Conservation (phyloP, 2,329 filamentous ascomycete species). For the Huntiella moniliformis region DNA sequence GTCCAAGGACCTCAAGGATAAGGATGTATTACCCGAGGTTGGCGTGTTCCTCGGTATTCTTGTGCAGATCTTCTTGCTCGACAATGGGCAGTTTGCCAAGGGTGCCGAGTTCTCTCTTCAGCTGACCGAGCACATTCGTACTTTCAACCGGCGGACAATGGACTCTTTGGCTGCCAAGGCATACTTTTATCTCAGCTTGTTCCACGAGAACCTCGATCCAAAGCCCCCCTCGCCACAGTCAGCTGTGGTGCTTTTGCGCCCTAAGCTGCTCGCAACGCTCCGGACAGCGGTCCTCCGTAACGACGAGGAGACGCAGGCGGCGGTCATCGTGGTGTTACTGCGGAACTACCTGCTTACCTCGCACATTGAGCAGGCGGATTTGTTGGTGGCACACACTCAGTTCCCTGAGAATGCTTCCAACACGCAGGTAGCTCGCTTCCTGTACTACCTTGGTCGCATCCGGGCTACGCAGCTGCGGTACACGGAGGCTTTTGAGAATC, state of each 20-base stretch:
- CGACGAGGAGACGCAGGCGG: conserved; percentile 91
- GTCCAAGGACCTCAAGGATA: conserved; percentile 37
- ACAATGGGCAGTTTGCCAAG: conserved; percentile 60
- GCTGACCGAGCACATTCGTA: conserved; percentile 68
- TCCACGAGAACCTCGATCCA: conserved; percentile 78
- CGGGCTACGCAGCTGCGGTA: conserved; percentile 91
- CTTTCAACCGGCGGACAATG: conserved; percentile 79
- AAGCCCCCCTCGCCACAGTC: conserved; percentile 78
- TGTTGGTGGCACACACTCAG: conserved; percentile 85
- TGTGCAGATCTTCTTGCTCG: conserved; percentile 72
- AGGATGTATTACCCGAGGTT: conserved; percentile 64
- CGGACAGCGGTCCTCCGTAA: conserved; percentile 92
- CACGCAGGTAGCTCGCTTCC: conserved; percentile 92
- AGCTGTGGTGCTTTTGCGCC: conserved; percentile 69
- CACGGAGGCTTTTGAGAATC: conserved; percentile 87
- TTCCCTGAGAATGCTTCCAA: conserved; percentile 90
- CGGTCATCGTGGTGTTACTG: conserved; percentile 83
- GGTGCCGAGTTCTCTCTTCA: conserved; percentile 71
- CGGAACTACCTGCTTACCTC: conserved; percentile 93
- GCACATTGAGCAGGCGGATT: conserved; percentile 89
- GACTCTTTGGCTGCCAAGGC: conserved; percentile 88
- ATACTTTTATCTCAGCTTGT: conserved; percentile 95
- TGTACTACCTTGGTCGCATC: conserved; percentile 94
- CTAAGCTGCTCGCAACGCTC: conserved; percentile 69
- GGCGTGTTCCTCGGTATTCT: conserved; percentile 80